Evolutionary conservation across 1,284 basidiomycete species (phyloP).

Genomic region (Moesziomyces parantarcticus): DNA sequence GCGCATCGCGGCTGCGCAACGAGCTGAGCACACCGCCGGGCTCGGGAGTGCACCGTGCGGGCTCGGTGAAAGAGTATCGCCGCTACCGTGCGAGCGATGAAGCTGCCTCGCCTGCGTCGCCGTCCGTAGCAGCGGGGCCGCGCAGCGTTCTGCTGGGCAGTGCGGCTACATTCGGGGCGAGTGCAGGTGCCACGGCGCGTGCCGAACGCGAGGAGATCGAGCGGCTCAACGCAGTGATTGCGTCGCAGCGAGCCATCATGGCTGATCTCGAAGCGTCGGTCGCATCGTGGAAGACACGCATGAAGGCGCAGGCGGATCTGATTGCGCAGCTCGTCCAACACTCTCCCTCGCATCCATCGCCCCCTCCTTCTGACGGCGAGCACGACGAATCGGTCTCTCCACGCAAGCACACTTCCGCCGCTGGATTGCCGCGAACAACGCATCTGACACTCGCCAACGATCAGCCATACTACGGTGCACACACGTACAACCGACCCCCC

Average conservation of each 20-base stretch:
- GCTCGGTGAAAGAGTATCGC: constrained; percentile 57
- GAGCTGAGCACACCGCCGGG: neutral
- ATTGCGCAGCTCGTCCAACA: constrained; percentile 45
- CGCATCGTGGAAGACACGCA: constrained; percentile 52
- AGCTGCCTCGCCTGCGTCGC: constrained; percentile 7
- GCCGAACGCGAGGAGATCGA: constrained; percentile 58
- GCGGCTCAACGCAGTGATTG: constrained; percentile 58
- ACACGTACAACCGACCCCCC: constrained; percentile 52
- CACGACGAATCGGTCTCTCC: constrained; percentile 3
- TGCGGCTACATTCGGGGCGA: constrained; percentile 8
- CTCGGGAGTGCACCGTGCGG: constrained; percentile 32
- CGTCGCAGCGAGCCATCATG: constrained; percentile 56
- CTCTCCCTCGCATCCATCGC: neutral
- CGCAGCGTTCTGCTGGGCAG: constrained; percentile 24
- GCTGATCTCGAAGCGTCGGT: constrained; percentile 58
- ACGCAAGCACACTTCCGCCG: neutral
- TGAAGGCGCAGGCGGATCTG: constrained; percentile 55
- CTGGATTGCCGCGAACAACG: constrained; percentile 22
- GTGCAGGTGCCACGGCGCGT: neutral
- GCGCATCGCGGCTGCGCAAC: constrained; percentile 22
- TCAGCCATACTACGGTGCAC: constrained; percentile 56
- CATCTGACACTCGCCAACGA: constrained; percentile 24
- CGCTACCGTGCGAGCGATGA: constrained; percentile 20
- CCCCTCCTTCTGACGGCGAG: constrained; percentile 27
- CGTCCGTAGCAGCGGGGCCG: constrained; percentile 9